A percentile compares a stretch with the other conserved stretches of the same genome.
phyloP scores from a whole-genome alignment of 2,329 filamentous ascomycete genomes.

The Cercospora sp. region DNA sequence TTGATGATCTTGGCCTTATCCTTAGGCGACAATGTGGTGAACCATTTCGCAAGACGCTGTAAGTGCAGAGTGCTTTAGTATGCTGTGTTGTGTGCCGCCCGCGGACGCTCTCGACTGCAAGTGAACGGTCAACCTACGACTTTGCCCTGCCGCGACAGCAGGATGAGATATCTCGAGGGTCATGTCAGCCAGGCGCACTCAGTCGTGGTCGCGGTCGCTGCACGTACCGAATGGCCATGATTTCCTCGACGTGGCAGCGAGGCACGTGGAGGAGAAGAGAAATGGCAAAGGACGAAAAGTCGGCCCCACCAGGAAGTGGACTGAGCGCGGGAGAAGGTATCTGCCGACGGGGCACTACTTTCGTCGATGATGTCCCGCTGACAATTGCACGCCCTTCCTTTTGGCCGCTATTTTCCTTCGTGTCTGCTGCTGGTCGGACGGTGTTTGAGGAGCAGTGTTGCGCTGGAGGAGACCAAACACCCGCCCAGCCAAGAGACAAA shows the following conservation, averaged over 20 bases:
- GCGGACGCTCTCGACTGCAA: constrained; percentile 21
- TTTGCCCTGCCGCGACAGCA: constrained; percentile 98
- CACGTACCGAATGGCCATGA: constrained; percentile 59
- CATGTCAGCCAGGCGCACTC: constrained; percentile 23
- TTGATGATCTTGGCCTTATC: constrained; percentile 99
- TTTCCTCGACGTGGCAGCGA: constrained; percentile 4
- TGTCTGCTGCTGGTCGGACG: background rate
- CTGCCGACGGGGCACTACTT: constrained; percentile 3
- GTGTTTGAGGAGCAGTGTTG: background rate
- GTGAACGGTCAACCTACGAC: constrained; percentile 66
- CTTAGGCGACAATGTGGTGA: constrained; percentile 93
- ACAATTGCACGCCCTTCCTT: constrained; percentile 1
- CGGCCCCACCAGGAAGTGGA: constrained; percentile 2
- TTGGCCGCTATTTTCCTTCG: background rate
- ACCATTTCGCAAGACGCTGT: constrained; percentile 98
- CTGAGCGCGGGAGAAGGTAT: constrained; percentile 8
- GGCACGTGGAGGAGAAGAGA: constrained; percentile 8
- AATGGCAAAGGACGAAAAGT: constrained; percentile 7
- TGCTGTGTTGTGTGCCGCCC: constrained; percentile 8
- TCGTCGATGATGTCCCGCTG: constrained; percentile 7
- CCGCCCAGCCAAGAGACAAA: constrained; percentile 7
- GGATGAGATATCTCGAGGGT: constrained; percentile 79
- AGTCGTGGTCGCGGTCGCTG: background rate
- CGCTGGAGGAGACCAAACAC: background rate
- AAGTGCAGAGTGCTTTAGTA: constrained; percentile 21